Conservation (phyloP, 805 yeast species). For the Candida corydali region DNA sequence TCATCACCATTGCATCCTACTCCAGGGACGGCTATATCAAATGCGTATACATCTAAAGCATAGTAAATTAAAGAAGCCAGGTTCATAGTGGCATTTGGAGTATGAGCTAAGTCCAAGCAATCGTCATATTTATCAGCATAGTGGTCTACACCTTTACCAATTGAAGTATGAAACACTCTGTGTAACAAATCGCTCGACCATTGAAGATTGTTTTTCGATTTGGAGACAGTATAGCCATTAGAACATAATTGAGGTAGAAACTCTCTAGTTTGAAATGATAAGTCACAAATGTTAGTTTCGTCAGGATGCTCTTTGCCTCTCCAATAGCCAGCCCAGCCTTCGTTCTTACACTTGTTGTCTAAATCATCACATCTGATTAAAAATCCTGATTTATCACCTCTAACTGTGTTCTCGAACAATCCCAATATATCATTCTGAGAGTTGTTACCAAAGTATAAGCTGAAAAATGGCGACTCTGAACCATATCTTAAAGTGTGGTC, state of each 20-base stretch:
- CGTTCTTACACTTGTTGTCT: slow-evolving; percentile 31
- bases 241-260: slow-evolving; percentile 30
- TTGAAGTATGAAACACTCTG: slow-evolving; percentile 33
- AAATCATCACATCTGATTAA: slow-evolving; percentile 38
- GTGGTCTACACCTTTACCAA: slow-evolving; percentile 32
- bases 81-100: slow-evolving; percentile 32
- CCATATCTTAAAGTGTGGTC: slow-evolving; percentile 31
- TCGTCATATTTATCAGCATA: slow-evolving; percentile 32
- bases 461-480: slow-evolving; percentile 24
- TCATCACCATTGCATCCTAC: slow-evolving; percentile 15
- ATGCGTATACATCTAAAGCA: slow-evolving; percentile 17
- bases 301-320: slow-evolving; percentile 28
- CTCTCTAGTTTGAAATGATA: slow-evolving; percentile 27
- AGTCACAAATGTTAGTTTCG: slow-evolving; percentile 39
- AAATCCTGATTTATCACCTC: slow-evolving; percentile 27
- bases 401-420: slow-evolving; percentile 25
- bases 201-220: slow-evolving; percentile 17
- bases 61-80: slow-evolving; percentile 17
- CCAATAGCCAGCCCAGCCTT: slow-evolving; percentile 38
- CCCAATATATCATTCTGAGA: slow-evolving; percentile 35
- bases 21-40: slow-evolving; percentile 18
- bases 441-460: slow-evolving; percentile 33
- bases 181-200: slow-evolving; percentile 38
- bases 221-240: slow-evolving; percentile 26
- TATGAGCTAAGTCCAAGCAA: slow-evolving; percentile 28